Base-by-base conservation (phyloP, 192 early-diverging fungal species). In the Rhizophagus prolifer region DNA sequence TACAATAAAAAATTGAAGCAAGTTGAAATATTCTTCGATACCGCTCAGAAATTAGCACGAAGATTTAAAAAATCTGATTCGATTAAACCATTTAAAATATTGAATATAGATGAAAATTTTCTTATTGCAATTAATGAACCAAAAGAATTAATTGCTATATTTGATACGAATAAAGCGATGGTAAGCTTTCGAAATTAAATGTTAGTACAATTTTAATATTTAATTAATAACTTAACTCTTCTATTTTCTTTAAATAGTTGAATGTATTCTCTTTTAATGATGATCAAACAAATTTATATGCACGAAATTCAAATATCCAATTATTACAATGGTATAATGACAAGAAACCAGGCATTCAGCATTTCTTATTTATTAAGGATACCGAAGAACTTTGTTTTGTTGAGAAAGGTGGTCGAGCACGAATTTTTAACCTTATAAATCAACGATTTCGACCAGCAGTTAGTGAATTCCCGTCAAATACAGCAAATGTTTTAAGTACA, bases 351-450 rank as follows among this genome's bases (percentile, higher is more conserved):
- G 12, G 41, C 1, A 36, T 78, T 16, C 14, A n/a, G 0, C 38
- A 78, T 62, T 73, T 78, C 36, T 64, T 78, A 9, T 78, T 73
- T 16, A 61, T 78, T 6, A 74, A 72, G 1, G 63, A 58, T 38
- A 78, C 77, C 8, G 71, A 74, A 16, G 60, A 73, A 14, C 10
- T 75, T 30, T 75, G 60, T 23, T 75, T 75, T 65, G 74, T 75
- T 8, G 74, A 75, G 36, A 50, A 23, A 72, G 62, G 60, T 62
- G 77, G 77, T 1, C 25, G 9, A 25, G 31, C 68, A 14, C 34
- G 54, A 4, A 64, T 74, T 19, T 78, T 61, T 23, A 74, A 60
- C 14, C 26, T 78, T 4, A 14, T 60, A n/a, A 75, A 25, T 36
- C 25, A 31, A 23, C n/a, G 62, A n/a, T 73, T 78, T 30, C 58